A percentile compares a stretch with the other conserved stretches of the same genome.
Conservation (phyloP, 495 filamentous ascomycete genomes). For the Penicillium malachiteum region DNA sequence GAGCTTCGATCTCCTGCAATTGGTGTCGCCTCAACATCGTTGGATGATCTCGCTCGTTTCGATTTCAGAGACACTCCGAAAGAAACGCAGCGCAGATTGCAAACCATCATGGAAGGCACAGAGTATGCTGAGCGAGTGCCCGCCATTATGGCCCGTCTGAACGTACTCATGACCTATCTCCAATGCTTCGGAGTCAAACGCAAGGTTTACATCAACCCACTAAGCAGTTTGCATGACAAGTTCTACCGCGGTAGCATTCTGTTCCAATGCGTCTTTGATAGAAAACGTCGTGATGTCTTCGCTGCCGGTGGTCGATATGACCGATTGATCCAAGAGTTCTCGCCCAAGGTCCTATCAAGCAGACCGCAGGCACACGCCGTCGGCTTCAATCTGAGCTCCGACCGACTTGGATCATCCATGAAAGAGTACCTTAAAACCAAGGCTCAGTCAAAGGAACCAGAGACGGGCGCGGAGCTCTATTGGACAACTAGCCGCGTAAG, state of each 20-base stretch:
- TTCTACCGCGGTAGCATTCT: slow-evolving; percentile 87
- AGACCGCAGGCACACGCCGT: slow-evolving; percentile 66
- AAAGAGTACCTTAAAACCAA: slow-evolving; percentile 63
- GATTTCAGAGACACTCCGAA: slow-evolving; percentile 77
- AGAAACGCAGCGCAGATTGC: slow-evolving; percentile 72
- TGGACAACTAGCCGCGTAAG: slow-evolving; percentile 62
- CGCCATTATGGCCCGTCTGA: slow-evolving; percentile 74
- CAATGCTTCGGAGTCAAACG: slow-evolving; percentile 70
- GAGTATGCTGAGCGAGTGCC: slow-evolving; percentile 64
- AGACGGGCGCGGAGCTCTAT: slow-evolving; percentile 48
- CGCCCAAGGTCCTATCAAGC: slow-evolving; percentile 38
- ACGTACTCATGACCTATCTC: slow-evolving; percentile 70
- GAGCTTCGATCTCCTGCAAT: slow-evolving; percentile 79
- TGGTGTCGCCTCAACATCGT: slow-evolving; percentile 80
- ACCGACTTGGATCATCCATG: slow-evolving; percentile 70
- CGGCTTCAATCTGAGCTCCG: slow-evolving; percentile 89
- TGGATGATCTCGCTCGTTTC: slow-evolving; percentile 87
- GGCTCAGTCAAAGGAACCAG: slow-evolving; percentile 63
- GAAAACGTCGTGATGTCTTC: slow-evolving; percentile 79
- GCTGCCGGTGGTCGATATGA: slow-evolving; percentile 95
- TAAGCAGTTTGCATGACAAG: slow-evolving; percentile 87
- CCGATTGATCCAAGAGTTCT: slow-evolving; percentile 62
- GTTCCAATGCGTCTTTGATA: slow-evolving; percentile 90
- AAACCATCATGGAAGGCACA: slow-evolving; percentile 69
- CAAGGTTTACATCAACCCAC: slow-evolving; percentile 80